phyloP scores from a whole-genome alignment of 2,329 filamentous ascomycete genomes.

The Fusarium nodosum region DNA sequence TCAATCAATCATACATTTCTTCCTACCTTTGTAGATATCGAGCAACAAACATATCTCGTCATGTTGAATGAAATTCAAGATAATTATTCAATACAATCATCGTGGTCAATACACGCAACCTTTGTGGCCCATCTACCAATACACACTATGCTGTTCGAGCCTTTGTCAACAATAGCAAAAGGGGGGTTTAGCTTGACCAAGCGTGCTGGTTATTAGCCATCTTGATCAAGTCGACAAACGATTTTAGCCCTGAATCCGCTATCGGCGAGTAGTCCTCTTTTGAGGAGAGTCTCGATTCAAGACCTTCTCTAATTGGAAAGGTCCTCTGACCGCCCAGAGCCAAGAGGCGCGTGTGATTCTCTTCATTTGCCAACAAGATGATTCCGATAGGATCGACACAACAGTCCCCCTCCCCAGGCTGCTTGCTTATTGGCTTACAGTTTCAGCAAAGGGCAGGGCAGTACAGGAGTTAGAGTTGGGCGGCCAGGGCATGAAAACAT shows the following conservation, averaged over 20 bases:
- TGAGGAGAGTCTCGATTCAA: constrained; percentile 18
- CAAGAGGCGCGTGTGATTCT: constrained; percentile 38
- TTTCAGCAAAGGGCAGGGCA: constrained; percentile 13
- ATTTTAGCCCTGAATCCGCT: neutral
- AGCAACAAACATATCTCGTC: neutral
- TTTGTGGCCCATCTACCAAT: neutral
- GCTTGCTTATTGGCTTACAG: constrained; percentile 3
- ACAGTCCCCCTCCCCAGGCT: constrained; percentile 18
- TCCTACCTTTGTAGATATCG: neutral
- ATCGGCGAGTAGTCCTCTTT: constrained; percentile 14
- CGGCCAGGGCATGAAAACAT: constrained; percentile 8
- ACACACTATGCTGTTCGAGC: neutral
- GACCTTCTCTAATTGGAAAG: constrained; percentile 35
- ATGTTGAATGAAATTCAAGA: neutral
- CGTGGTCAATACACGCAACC: neutral
- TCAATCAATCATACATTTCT: constrained; percentile 17
- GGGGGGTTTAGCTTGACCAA: neutral
- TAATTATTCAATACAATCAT: neutral
- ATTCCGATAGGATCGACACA: constrained; percentile 45
- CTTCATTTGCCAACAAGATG: constrained; percentile 42
- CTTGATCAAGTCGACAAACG: constrained; percentile 10
- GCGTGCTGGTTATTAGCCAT: constrained; percentile 7
- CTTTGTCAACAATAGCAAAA: neutral
- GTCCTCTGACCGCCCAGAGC: constrained; percentile 26
- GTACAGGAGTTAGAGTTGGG: neutral